Evolutionary conservation across 495 filamentous ascomycete species (phyloP).

Genomic region (Penicillium paxilli): DNA sequence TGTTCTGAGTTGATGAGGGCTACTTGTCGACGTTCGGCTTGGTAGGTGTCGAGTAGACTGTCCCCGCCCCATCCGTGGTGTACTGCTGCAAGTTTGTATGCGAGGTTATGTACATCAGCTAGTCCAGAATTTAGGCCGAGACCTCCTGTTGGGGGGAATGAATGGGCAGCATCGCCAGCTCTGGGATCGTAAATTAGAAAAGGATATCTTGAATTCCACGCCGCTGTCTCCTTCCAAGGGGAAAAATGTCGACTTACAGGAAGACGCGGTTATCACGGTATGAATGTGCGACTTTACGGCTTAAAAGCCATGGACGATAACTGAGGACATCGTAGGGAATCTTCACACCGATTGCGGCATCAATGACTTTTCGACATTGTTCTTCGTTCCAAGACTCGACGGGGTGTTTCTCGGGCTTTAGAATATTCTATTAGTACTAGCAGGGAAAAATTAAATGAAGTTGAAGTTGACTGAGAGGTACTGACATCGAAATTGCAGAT

Average conservation of each 20-base stretch:
- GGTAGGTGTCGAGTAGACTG: constrained; percentile 24
- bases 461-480: no score
- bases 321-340: constrained; percentile 38
- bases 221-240: no score
- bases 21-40: constrained; percentile 31
- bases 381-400: constrained; percentile 35
- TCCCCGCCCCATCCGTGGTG: constrained; percentile 24
- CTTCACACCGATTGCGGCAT: constrained; percentile 32
- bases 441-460: no score
- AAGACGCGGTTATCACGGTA: constrained; percentile 34
- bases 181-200: constrained; percentile 12
- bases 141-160: constrained; percentile 35
- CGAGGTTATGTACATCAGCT: constrained; percentile 34
- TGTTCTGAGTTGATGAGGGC: constrained; percentile 33
- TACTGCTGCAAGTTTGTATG: constrained; percentile 34
- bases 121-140: constrained; percentile 37
- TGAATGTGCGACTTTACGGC: constrained; percentile 34
- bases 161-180: constrained; percentile 54
- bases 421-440: no score
- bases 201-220: neutral
- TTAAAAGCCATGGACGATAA: constrained; percentile 41
- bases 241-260: constrained; percentile 26
- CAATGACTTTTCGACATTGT: constrained; percentile 29
- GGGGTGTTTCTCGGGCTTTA: constrained; percentile 28
- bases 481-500: constrained; percentile 40